Evolutionary conservation across 2,329 filamentous ascomycete species (phyloP).

Genomic region (Diaporthe nobilis): DNA sequence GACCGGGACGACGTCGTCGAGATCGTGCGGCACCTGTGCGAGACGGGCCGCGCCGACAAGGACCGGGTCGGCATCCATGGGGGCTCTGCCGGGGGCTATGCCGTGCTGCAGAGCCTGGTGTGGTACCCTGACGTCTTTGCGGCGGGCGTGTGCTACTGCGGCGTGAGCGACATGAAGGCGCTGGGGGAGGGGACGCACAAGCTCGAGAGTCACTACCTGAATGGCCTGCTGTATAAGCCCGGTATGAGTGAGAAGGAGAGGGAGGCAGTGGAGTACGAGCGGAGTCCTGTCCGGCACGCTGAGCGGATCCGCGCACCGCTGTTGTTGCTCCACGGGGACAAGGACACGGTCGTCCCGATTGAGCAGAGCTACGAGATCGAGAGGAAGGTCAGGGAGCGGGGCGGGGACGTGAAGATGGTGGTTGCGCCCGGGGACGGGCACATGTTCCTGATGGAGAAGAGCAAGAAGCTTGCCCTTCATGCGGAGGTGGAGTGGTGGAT

Average conservation of each 20-base stretch:
- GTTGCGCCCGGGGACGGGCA: slow-evolving; percentile 66
- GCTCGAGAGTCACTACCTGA: slow-evolving; percentile 68
- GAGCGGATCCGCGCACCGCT: slow-evolving; percentile 64
- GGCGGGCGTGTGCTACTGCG: slow-evolving; percentile 64
- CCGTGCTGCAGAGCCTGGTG: slow-evolving; percentile 63
- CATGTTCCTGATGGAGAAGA: slow-evolving; percentile 59
- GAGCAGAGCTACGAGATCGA: slow-evolving; percentile 69
- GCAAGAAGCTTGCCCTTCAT: slow-evolving; percentile 55
- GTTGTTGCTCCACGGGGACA: slow-evolving; percentile 68
- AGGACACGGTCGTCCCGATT: slow-evolving; percentile 71
- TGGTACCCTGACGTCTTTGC: slow-evolving; percentile 62
- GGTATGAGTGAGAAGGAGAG: slow-evolving; percentile 56
- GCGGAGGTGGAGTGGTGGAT: slow-evolving; percentile 65
- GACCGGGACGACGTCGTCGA: slow-evolving; percentile 66
- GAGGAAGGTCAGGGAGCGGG: slow-evolving; percentile 56
- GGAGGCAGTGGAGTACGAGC: slow-evolving; percentile 57
- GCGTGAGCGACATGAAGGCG: slow-evolving; percentile 64
- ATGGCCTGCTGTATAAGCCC: slow-evolving; percentile 56
- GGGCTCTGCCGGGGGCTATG: slow-evolving; percentile 67
- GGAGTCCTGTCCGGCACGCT: slow-evolving; percentile 64
- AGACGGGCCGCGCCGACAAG: slow-evolving; percentile 53
- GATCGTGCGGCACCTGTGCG: slow-evolving; percentile 58
- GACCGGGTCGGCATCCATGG: slow-evolving; percentile 63
- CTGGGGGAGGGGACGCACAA: slow-evolving; percentile 66
- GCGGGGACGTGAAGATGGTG: slow-evolving; percentile 61